phyloP scores from a whole-genome alignment of 1,139 yeast genomes.

The Lodderomyces pseudojiufengensis region DNA sequence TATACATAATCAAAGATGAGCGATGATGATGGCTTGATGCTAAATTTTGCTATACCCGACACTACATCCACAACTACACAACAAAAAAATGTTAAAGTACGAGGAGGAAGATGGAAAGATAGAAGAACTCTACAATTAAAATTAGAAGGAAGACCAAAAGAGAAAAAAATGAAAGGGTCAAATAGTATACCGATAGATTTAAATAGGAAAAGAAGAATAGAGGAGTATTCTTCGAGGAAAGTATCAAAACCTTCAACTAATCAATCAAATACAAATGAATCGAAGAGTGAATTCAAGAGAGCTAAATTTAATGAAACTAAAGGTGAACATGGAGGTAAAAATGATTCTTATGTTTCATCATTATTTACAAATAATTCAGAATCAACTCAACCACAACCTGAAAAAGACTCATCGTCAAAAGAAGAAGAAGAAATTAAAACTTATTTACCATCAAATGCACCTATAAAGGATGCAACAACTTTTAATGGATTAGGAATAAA shows the following conservation, averaged over 20 bases:
- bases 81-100: constrained; percentile 33
- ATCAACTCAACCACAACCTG: constrained; percentile 6
- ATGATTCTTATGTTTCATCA: constrained; percentile 73
- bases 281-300: constrained; percentile 18
- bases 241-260: constrained; percentile 6
- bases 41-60: constrained; percentile 54
- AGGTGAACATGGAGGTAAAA: constrained; percentile 50
- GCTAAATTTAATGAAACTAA: constrained; percentile 36
- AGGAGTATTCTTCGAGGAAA: constrained; percentile 5
- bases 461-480: constrained; percentile 61
- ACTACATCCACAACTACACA: constrained; percentile 9
- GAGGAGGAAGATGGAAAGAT: constrained; percentile 81
- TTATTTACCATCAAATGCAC: constrained; percentile 77
- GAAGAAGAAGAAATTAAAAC: constrained; percentile 17
- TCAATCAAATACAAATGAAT: constrained; percentile 5
- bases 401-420: constrained; percentile 20
- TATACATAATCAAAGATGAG: constrained; percentile 12
- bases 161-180: constrained; percentile 31
- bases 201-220: constrained; percentile 11
- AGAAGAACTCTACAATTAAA: constrained; percentile 57
- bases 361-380: constrained; percentile 70
- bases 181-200: constrained; percentile 32
- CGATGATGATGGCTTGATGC: constrained; percentile 61
- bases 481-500: constrained; percentile 72
- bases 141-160: constrained; percentile 41